These are phyloP conservation scores for Malassezia furfur DNA, from an alignment of 1,284 basidiomycete species.

Conservation along the genomic window DNA sequence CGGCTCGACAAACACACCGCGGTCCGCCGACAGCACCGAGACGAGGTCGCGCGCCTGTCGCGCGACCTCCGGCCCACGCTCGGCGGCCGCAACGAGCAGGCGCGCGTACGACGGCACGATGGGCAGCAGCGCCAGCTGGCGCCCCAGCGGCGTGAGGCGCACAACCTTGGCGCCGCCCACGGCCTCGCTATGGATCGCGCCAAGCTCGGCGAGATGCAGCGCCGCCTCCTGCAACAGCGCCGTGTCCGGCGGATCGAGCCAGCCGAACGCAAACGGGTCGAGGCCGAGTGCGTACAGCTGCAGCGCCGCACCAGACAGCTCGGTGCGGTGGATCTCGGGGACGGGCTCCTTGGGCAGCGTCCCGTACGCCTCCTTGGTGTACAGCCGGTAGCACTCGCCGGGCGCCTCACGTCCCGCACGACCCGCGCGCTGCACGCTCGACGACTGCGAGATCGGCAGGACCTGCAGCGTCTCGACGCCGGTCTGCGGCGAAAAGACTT, in stretches of 20 bases:
- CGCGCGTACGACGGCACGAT: conserved; percentile 36
- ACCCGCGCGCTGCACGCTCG: conserved; percentile 38
- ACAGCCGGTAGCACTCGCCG: conserved; percentile 42
- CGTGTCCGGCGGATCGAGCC: conserved; percentile 35
- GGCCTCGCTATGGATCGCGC: conserved; percentile 22
- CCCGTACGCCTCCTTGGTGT: conserved; percentile 28
- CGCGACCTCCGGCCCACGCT: conserved; percentile 25
- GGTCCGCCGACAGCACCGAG: conserved; percentile 36
- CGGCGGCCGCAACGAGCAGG: conserved; percentile 33
- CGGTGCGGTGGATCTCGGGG: conserved; percentile 39
- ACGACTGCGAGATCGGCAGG: conserved; percentile 34
- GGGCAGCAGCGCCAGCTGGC: conserved; percentile 36
- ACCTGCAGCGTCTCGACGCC: conserved; percentile 36
- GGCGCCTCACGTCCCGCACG: conserved; percentile 38
- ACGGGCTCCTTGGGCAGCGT: conserved; percentile 19
- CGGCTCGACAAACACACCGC: conserved; percentile 30
- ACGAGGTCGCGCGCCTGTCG: conserved; percentile 41
- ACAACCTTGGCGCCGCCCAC: conserved; percentile 5
- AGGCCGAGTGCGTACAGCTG: conserved; percentile 37
- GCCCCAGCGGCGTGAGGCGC: conserved; percentile 31
- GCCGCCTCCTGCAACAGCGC: conserved; percentile 28
- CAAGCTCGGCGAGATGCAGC: conserved; percentile 35
- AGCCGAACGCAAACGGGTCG: conserved; percentile 41
- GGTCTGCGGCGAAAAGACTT: conserved; percentile 56
- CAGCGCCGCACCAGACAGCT: conserved; percentile 31